These are phyloP conservation scores for Colletotrichum noveboracense DNA, from an alignment of 2,329 filamentous ascomycete genomes.

Conservation along the genomic window DNA sequence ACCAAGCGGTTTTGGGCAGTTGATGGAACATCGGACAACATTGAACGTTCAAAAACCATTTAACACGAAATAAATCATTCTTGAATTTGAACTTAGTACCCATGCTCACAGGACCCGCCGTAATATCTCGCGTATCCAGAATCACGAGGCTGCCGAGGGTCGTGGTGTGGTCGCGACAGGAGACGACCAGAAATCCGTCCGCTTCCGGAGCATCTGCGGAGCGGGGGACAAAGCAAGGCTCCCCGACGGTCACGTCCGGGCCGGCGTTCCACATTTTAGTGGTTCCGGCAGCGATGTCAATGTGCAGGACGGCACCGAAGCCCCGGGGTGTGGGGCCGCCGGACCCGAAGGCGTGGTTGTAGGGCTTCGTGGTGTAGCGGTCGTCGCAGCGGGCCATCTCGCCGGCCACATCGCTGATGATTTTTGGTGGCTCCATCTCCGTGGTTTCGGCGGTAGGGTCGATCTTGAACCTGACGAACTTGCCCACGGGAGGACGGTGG, in stretches of 20 bases:
- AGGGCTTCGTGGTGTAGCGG: background rate
- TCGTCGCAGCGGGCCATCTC: background rate
- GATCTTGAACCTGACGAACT: background rate
- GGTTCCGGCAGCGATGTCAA: background rate
- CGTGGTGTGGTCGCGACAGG: background rate
- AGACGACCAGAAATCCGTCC: background rate
- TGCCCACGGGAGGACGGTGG: background rate
- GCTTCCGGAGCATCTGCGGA: background rate
- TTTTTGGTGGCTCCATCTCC: background rate
- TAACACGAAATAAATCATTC: rapidly evolving
- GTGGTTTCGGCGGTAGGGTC: background rate
- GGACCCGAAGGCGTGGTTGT: background rate
- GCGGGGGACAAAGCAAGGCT: background rate
- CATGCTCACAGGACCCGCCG: background rate
- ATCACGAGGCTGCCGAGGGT: background rate
- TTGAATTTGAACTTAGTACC: rapidly evolving
- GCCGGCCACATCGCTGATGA: background rate
- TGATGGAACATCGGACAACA: background rate
- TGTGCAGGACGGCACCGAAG: background rate
- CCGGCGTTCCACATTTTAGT: background rate
- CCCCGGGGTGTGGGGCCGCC: background rate
- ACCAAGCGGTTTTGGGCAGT: too few relatives aligned
- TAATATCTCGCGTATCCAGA: background rate
- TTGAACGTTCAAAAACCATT: too few relatives aligned
- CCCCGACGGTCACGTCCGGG: background rate